These are phyloP conservation scores for Hypoxylon sp. DNA, from an alignment of 2,329 filamentous ascomycete species.

Conservation along the genomic window DNA sequence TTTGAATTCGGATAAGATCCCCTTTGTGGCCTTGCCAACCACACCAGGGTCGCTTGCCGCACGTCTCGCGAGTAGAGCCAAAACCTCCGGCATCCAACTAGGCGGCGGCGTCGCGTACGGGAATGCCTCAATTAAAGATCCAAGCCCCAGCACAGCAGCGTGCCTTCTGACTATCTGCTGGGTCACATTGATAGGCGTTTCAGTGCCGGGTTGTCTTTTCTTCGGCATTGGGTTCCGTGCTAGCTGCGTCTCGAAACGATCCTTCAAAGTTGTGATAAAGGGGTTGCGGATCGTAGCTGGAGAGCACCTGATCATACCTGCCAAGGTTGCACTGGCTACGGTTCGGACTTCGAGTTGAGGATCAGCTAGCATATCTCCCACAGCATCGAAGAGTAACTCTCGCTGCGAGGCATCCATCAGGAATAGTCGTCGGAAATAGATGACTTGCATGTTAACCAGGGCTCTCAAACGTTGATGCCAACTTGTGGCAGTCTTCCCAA, in stretches of 20 bases:
- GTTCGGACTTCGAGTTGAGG: conserved; percentile 92
- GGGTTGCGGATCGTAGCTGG: conserved; percentile 81
- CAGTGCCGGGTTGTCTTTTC: conserved; percentile 71
- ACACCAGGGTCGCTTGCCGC: conserved; percentile 91
- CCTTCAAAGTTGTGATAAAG: conserved; percentile 80
- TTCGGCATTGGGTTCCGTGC: conserved; percentile 88
- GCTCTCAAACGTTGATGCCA: conserved; percentile 97
- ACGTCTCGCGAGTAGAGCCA: conserved; percentile 85
- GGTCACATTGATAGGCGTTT: conserved; percentile 77
- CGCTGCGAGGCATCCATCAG: conserved; percentile 81
- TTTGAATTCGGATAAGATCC: conserved; percentile 95
- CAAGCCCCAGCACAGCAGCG: conserved; percentile 90
- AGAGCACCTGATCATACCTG: conserved; percentile 98
- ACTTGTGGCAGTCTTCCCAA: conserved; percentile 84
- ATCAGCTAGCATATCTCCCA: conserved; percentile 96
- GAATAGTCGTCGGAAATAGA: conserved; percentile 97
- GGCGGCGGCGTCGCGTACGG: conserved; percentile 95
- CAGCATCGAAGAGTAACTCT: conserved; percentile 85
- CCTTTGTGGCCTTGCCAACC: conserved; percentile 95
- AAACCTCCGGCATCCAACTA: conserved; percentile 90
- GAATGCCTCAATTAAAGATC: conserved; percentile 93
- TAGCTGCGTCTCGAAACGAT: conserved; percentile 83
- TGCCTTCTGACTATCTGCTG: conserved; percentile 85
- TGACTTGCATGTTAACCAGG: conserved; percentile 97
- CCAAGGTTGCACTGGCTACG: conserved; percentile 90